Evolutionary conservation across 2,329 filamentous ascomycete species (phyloP).

Genomic region (Ophioceras dolichostomum): DNA sequence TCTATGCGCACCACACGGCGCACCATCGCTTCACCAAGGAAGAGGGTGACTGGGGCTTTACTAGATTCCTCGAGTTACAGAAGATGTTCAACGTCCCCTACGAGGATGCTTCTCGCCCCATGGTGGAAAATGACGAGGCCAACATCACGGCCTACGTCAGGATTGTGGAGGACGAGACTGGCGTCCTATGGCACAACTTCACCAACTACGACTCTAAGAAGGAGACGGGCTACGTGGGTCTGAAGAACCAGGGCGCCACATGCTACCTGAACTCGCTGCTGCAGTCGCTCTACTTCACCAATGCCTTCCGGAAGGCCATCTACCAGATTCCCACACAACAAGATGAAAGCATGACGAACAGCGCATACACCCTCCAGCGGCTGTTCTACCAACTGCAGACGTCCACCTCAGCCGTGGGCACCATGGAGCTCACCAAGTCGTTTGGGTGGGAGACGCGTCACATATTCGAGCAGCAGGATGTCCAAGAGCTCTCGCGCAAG

Average conservation of each 20-base stretch:
- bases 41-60: constrained; percentile 97
- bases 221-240: constrained; percentile 90
- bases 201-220: constrained; percentile 98
- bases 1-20: constrained; percentile 72
- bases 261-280: constrained; percentile 79
- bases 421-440: constrained; percentile 85
- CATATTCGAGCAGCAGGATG: constrained; percentile 97
- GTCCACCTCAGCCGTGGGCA: constrained; percentile 70
- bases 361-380: constrained; percentile 84
- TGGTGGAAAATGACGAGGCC: constrained; percentile 65
- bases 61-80: constrained; percentile 81
- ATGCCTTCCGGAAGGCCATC: constrained; percentile 92
- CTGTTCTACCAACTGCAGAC: constrained; percentile 94
- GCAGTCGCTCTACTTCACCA: constrained; percentile 77
- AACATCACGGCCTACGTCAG: constrained; percentile 77
- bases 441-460: constrained; percentile 98
- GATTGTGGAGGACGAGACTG: constrained; percentile 76
- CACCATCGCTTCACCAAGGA: constrained; percentile 94
- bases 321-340: constrained; percentile 92
- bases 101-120: constrained; percentile 55
- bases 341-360: constrained; percentile 71
- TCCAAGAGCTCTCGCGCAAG: constrained; percentile 91
- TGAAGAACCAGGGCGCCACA: constrained; percentile 93
- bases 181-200: constrained; percentile 85
- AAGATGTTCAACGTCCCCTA: constrained; percentile 71